phyloP scores from a whole-genome alignment of 768 basidiomycete genomes.

The Suillus subalutaceus region DNA sequence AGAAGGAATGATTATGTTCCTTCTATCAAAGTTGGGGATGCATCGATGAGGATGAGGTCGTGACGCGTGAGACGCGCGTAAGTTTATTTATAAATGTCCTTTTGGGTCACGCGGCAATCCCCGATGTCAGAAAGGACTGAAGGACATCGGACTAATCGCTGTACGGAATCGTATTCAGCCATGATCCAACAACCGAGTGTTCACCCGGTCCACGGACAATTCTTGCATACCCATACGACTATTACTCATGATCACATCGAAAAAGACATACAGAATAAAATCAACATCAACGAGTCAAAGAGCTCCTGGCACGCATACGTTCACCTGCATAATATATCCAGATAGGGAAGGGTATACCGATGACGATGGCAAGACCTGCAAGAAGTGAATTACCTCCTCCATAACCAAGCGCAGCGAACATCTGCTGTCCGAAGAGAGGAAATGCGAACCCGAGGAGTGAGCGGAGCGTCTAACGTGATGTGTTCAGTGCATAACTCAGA shows the following conservation, averaged over 20 bases:
- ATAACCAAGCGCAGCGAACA: neutral
- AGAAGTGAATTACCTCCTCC: neutral
- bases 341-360: neutral
- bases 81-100: no score
- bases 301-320: neutral
- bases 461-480: neutral
- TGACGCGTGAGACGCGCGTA: no score
- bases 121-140: no score
- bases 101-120: no score
- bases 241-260: neutral
- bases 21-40: no score
- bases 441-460: neutral
- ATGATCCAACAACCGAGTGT: neutral
- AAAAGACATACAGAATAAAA: neutral
- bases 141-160: no score
- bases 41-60: no score
- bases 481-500: neutral
- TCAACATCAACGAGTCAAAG: neutral
- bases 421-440: neutral
- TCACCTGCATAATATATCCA: neutral
- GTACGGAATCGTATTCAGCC: neutral
- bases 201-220: neutral
- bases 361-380: neutral
- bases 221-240: neutral
- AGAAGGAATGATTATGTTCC: no score